Percentiles rank a stretch among this genome's conserved stretches.
Evolutionary conservation across 257 asterid genomes (phyloP).

Genomic region (Knoxia roxburghii): DNA sequence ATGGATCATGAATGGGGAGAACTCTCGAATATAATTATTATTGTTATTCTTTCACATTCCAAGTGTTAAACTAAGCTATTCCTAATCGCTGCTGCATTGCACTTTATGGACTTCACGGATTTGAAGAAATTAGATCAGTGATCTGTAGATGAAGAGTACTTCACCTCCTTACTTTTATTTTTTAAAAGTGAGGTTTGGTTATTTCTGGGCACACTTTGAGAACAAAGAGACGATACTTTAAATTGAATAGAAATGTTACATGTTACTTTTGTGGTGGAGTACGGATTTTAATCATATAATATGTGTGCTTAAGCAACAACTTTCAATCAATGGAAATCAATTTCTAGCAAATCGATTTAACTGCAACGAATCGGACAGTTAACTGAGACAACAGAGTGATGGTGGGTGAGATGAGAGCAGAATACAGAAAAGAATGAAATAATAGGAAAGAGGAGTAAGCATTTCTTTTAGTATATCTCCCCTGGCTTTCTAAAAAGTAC

Average conservation of each 20-base stretch:
- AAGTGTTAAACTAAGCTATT: background rate
- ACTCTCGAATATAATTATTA: background rate
- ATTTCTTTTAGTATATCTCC: too few species aligned
- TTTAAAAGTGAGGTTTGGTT: background rate
- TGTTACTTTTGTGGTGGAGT: background rate
- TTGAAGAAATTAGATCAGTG: background rate
- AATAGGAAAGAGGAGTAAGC: background rate
- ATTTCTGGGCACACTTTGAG: background rate
- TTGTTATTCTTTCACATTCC: background rate
- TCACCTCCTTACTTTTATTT: background rate
- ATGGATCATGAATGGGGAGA: conserved; percentile 8
- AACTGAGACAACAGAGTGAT: background rate
- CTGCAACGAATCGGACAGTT: background rate
- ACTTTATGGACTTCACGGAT: background rate
- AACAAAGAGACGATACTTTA: background rate
- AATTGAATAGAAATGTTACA: background rate
- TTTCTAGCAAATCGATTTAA: background rate
- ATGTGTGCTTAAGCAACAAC: background rate
- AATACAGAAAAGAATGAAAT: too few species aligned
- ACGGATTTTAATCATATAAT: background rate
- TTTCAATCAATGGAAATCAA: background rate
- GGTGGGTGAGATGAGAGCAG: background rate
- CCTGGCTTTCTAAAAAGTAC: background rate
- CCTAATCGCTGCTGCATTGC: background rate
- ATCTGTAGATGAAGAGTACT: background rate